Conservation (phyloP, 176 grass and related monocot genomes). For the Musa itinerans region DNA sequence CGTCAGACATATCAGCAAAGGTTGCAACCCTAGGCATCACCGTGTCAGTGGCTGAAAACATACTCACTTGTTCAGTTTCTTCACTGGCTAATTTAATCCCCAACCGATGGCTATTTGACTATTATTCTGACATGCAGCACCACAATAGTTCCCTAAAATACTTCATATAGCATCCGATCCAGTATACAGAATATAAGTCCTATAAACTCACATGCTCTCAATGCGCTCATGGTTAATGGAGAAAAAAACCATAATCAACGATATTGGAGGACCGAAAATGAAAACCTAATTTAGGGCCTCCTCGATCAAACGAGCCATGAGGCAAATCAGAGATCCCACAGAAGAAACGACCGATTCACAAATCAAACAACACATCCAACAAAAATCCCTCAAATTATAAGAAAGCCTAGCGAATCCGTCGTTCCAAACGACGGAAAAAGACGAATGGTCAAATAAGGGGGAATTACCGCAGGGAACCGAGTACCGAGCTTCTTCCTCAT, state of each 20-base stretch:
- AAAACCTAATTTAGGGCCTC: not conserved
- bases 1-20: not conserved
- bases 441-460: not conserved
- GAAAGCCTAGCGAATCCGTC: not conserved
- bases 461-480: constrained; percentile 88
- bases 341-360: not conserved
- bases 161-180: not conserved
- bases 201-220: no score
- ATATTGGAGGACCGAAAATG: not conserved
- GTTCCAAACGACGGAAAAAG: not conserved
- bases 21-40: not conserved
- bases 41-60: not conserved
- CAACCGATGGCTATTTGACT: no score
- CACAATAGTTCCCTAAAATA: no score
- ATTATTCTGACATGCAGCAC: no score
- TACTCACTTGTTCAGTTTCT: no score
- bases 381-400: constrained; percentile 27
- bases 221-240: no score
- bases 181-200: not conserved
- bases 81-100: no score
- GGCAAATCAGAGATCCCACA: not conserved
- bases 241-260: no score
- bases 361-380: not conserved
- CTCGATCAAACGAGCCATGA: not conserved
- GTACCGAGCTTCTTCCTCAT: constrained; percentile 99